Evolutionary conservation across 2,329 filamentous ascomycete species (phyloP), one percentile per base, ranked within the genome.

Genomic region (Fonsecaea pugnacius): DNA sequence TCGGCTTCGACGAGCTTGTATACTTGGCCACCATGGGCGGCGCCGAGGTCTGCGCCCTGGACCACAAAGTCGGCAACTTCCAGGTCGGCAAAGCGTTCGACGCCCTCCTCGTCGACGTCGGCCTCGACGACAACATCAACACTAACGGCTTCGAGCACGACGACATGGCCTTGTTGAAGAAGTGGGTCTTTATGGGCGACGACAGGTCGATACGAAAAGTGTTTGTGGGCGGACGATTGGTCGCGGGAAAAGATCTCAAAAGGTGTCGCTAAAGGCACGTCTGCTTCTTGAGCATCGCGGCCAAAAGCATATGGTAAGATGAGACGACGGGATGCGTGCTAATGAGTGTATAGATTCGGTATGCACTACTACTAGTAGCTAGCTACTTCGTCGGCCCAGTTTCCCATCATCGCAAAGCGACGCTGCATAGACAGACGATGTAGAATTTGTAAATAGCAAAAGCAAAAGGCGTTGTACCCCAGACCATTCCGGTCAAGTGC

Each of bases 171-270:
- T 75, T 86, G 18, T 84, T 88, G 64, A 85, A 88, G 61, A 89
- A 88, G 76, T 89, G 87, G 64, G 69, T 89, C 33, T 87, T 88
- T 84, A 88, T 85, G 1, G 86, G 85, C 0, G 86, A 89, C 71
- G 87, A 89, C 70, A 77, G 87, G 4, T 88, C 88, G 67, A 85
- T 88, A 58, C 70, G 72, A 0, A 72, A 78, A 21, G 86, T 88
- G 0, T 88, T 79, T 73, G 83, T 88, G 0, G 71, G 74, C 6
- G 85, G 85, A 1, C 73, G 76, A 35, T 51, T 46, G 33, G 62
- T 64, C 2, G 56, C 56, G 16, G 56, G 56, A 9, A 64, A 64
- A 32, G 38, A 62, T 59, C 12, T 59, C 21, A 40, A 51, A 30
- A 30, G 8, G 40, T 58, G 10, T 30, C 27, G 6, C 27, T 4